Evolutionary conservation across 179 eudicot genomes (phyloP).

Genomic region (Actinidia polygama): DNA sequence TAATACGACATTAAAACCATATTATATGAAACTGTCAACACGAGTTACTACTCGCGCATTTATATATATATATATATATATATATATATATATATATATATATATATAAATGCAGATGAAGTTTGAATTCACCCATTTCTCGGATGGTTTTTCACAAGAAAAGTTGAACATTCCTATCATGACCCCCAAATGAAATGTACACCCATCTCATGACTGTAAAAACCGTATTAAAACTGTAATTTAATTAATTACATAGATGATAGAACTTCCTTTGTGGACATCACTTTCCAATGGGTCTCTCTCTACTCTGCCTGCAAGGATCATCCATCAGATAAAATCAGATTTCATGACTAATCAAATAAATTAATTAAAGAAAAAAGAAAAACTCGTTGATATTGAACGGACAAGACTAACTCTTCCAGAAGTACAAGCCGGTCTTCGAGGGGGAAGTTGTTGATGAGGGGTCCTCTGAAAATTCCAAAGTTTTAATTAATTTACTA

Average conservation of each 20-base stretch:
- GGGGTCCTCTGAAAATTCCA: conserved; percentile 70
- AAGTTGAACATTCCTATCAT: conserved; percentile 3
- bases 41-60: too few species aligned
- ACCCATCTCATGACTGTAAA: neutral
- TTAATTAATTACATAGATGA: neutral
- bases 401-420: conserved; percentile 13
- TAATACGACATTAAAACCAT: neutral
- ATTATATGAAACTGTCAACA: too few species aligned
- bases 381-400: neutral
- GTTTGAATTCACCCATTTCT: neutral
- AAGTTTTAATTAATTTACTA: neutral
- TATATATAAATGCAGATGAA: neutral
- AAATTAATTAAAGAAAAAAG: neutral
- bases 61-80: too few species aligned
- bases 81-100: too few species aligned
- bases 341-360: neutral
- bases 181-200: neutral
- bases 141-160: neutral
- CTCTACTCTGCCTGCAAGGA: conserved; percentile 18
- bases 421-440: conserved; percentile 81
- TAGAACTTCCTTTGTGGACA: conserved; percentile 9
- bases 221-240: neutral
- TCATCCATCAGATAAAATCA: neutral
- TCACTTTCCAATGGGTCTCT: conserved; percentile 5
- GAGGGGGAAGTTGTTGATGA: conserved; percentile 77